Percentiles rank a stretch among this genome's conserved stretches.
phyloP scores from a whole-genome alignment of 495 filamentous ascomycete genomes.

The Cairneyella variabilis region DNA sequence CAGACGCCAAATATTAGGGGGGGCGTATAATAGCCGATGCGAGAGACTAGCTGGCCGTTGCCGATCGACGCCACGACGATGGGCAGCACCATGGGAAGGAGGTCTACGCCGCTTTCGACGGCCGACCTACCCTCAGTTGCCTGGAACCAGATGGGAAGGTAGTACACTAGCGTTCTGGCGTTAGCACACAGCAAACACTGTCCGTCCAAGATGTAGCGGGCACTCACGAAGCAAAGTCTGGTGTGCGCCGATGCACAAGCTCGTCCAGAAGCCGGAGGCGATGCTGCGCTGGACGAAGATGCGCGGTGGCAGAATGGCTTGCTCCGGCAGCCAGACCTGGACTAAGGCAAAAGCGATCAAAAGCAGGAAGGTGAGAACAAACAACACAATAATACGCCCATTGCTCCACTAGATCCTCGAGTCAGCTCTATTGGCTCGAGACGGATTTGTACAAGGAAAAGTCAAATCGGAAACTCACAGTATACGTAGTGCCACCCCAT shows the following conservation, averaged over 20 bases:
- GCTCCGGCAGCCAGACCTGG: slow-evolving; percentile 55
- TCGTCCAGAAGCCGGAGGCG: neutral
- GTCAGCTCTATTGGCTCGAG: too few relatives aligned
- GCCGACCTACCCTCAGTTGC: slow-evolving; percentile 39
- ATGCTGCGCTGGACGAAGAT: slow-evolving; percentile 41
- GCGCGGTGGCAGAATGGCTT: slow-evolving; percentile 70
- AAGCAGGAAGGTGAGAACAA: slow-evolving; percentile 1
- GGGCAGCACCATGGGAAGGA: slow-evolving; percentile 49
- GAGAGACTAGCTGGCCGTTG: neutral
- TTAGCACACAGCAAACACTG: too few relatives aligned
- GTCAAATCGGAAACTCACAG: too few relatives aligned
- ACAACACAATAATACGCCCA: slow-evolving; percentile 12
- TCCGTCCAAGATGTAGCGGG: too few relatives aligned
- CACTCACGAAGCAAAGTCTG: too few relatives aligned
- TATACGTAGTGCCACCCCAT: slow-evolving; percentile 56
- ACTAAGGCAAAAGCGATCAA: slow-evolving; percentile 53
- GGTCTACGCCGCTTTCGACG: slow-evolving; percentile 65
- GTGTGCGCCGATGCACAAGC: too few relatives aligned
- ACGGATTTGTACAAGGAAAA: too few relatives aligned
- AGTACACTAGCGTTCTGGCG: too few relatives aligned
- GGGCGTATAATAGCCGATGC: neutral
- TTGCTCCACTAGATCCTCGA: too few relatives aligned
- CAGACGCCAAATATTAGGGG: neutral
- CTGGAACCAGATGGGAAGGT: slow-evolving; percentile 17
- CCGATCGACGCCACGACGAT: neutral